Evolutionary conservation across 768 basidiomycete genomes (phyloP).

Genomic region (Pleurotus salmoneostramineus): DNA sequence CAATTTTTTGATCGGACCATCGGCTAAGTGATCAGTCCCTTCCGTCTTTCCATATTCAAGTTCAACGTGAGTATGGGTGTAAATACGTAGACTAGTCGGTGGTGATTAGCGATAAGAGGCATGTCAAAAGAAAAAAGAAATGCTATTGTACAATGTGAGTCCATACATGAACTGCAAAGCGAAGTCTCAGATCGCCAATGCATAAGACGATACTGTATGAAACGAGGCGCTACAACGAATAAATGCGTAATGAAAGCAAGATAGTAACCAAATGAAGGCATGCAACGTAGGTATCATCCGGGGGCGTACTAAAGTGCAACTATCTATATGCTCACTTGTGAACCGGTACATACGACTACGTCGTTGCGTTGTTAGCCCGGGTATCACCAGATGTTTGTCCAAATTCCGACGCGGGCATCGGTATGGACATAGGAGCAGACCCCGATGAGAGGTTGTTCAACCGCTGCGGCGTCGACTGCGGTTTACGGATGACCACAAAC

Average conservation of each 20-base stretch:
- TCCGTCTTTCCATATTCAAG: too few relatives aligned
- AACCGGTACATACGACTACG: constrained; percentile 7
- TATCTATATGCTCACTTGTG: not conserved
- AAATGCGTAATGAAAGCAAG: constrained; percentile 7
- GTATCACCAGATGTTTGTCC: constrained; percentile 11
- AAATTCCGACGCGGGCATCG: not conserved
- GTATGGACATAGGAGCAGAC: not conserved
- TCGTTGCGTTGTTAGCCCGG: constrained; percentile 16
- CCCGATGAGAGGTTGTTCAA: constrained; percentile 22
- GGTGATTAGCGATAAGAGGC: too few relatives aligned
- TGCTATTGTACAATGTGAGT: constrained; percentile 3
- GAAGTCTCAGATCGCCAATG: not conserved
- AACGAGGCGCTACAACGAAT: not conserved
- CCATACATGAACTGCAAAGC: constrained; percentile 3
- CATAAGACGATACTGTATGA: not conserved
- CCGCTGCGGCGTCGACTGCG: constrained; percentile 33
- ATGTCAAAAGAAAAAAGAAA: not conserved
- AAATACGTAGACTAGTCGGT: too few relatives aligned
- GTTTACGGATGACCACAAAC: constrained; percentile 65
- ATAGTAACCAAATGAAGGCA: not conserved
- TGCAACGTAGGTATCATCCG: not conserved
- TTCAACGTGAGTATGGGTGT: too few relatives aligned
- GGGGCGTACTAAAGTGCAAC: not conserved
- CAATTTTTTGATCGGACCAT: too few relatives aligned
- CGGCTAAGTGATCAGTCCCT: too few relatives aligned